These are phyloP conservation scores for Plasmodium vivax DNA, from an alignment of 169 alveolate species.

Conservation along the genomic window DNA sequence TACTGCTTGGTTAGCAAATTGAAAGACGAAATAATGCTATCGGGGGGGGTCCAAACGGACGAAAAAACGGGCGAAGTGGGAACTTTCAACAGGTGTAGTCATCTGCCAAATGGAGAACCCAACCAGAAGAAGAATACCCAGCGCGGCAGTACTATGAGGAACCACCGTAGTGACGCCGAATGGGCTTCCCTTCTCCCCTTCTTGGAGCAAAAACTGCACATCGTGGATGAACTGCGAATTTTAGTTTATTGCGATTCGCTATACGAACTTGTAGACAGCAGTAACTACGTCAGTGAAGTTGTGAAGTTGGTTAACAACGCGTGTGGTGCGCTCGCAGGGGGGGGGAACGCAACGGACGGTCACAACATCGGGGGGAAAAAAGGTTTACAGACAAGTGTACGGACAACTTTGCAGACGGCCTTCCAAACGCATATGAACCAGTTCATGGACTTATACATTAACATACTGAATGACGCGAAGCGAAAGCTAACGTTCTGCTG, in stretches of 20 bases:
- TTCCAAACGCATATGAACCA: conserved; percentile 28
- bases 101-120: not conserved
- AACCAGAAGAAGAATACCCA: not conserved
- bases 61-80: not conserved
- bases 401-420: not conserved
- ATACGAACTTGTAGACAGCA: conserved; percentile 51
- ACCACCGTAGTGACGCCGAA: conserved; percentile 1
- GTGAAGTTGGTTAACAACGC: conserved; percentile 30
- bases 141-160: not conserved
- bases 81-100: not conserved
- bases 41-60: not conserved
- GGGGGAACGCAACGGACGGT: not conserved
- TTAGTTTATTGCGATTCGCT: conserved; percentile 65
- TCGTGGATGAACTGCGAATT: conserved; percentile 57
- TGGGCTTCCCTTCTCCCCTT: not conserved
- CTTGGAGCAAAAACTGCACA: conserved; percentile 26
- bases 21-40: conserved; percentile 43
- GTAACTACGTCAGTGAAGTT: conserved; percentile 54
- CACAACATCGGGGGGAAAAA: conserved; percentile 12
- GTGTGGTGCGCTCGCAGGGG: not conserved
- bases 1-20: conserved; percentile 40
- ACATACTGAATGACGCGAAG: conserved; percentile 55
- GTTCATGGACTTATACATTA: conserved; percentile 46
- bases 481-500: conserved; percentile 68
- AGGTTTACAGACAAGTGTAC: not conserved